A percentile compares a stretch with the other conserved stretches of the same genome.
Evolutionary conservation across 192 early-diverging fungal species (phyloP).

Genomic region (Backusella tuberculispora): DNA sequence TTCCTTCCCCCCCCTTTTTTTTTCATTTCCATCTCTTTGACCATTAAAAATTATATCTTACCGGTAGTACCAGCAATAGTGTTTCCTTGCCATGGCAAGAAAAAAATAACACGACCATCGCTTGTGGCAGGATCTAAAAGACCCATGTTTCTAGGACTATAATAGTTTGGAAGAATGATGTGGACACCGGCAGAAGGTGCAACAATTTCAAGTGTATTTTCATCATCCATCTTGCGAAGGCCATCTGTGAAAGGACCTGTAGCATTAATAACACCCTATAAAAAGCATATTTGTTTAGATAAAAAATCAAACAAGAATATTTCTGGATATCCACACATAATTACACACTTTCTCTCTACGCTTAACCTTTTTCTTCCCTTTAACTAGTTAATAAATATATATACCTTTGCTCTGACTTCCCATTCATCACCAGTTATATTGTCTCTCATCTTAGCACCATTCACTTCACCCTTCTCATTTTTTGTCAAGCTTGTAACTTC

Average conservation of each 20-base stretch:
- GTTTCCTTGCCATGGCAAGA: constrained; percentile 96
- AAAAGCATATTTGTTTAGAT: not conserved
- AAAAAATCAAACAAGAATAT: not conserved
- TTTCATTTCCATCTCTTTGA: not conserved
- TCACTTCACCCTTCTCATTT: constrained; percentile 61
- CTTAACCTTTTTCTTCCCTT: not conserved
- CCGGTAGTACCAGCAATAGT: constrained; percentile 94
- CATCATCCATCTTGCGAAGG: constrained; percentile 88
- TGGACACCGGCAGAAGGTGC: constrained; percentile 93
- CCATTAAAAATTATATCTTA: constrained; percentile 12
- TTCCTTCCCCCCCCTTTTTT: not conserved
- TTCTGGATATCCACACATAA: not conserved
- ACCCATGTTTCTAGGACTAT: constrained; percentile 92
- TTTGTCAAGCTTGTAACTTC: constrained; percentile 87
- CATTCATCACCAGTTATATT: constrained; percentile 86
- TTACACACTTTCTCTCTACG: not conserved
- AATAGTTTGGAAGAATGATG: constrained; percentile 94
- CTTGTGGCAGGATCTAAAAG: constrained; percentile 92
- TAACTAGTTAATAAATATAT: not conserved
- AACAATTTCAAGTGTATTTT: constrained; percentile 80
- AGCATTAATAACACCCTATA: constrained; percentile 90
- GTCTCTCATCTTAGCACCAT: constrained; percentile 84
- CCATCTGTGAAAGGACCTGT: constrained; percentile 76
- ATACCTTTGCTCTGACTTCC: constrained; percentile 76
- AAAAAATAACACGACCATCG: constrained; percentile 96